phyloP scores from a whole-genome alignment of 306 rosid genomes.

The Mimosa bimucronata region DNA sequence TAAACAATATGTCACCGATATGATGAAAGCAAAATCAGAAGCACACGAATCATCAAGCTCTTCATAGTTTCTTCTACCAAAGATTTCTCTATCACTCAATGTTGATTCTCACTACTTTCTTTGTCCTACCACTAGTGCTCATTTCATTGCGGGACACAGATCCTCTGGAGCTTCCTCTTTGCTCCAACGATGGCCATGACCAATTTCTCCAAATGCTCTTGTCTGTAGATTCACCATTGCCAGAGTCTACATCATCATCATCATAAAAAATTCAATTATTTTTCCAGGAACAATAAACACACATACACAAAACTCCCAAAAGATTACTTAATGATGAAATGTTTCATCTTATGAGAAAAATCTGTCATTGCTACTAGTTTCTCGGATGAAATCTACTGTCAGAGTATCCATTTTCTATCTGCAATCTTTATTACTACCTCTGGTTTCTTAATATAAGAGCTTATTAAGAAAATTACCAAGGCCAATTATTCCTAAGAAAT shows the following conservation, averaged over 20 bases:
- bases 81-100: slow-evolving; percentile 52
- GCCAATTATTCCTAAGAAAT: too few species aligned
- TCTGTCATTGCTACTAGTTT: neutral
- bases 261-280: neutral
- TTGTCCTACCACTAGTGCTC: slow-evolving; percentile 48
- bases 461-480: too few species aligned
- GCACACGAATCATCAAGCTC: neutral
- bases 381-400: neutral
- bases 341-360: neutral
- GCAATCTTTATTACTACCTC: neutral
- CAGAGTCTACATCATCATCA: slow-evolving; percentile 45
- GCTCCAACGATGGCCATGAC: slow-evolving; percentile 42
- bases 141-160: slow-evolving; percentile 36
- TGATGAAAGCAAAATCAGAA: neutral
- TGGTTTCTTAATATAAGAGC: too few species aligned
- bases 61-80: neutral
- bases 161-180: slow-evolving; percentile 35
- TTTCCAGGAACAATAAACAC: neutral
- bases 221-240: slow-evolving; percentile 32
- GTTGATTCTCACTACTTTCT: slow-evolving; percentile 74
- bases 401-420: neutral
- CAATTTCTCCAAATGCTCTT: slow-evolving; percentile 37
- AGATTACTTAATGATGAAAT: neutral
- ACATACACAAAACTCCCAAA: too few species aligned
- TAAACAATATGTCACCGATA: neutral